Percentiles rank a stretch among this genome's conserved stretches.
Evolutionary conservation across 2,329 filamentous ascomycete species (phyloP).

Genomic region (Fusarium dlaminii): DNA sequence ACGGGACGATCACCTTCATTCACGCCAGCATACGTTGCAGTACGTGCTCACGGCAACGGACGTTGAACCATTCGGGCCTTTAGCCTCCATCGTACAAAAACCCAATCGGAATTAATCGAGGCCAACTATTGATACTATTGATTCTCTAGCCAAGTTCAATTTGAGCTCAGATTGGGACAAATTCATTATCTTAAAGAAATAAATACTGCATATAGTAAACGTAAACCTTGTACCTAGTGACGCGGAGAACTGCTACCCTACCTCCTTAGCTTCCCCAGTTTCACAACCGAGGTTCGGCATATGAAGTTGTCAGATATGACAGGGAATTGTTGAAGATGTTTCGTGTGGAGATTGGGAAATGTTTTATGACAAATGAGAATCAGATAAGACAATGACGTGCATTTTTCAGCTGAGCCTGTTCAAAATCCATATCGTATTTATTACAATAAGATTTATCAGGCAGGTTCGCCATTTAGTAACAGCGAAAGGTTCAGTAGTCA

Average conservation of each 20-base stretch:
- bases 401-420: not conserved
- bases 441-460: not conserved
- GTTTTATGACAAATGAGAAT: not conserved
- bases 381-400: not conserved
- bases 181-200: not conserved
- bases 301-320: not conserved
- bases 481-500: not conserved
- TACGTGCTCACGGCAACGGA: not conserved
- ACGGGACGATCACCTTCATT: not conserved
- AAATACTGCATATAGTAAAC: not conserved
- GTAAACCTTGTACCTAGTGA: not conserved
- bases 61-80: not conserved
- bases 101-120: not conserved
- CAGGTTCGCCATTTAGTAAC: not conserved
- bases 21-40: not conserved
- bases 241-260: not conserved
- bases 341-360: not conserved
- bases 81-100: not conserved
- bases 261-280: not conserved
- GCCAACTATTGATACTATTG: not conserved
- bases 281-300: not conserved
- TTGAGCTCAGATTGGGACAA: not conserved
- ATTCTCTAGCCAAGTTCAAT: not conserved
- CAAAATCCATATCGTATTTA: not conserved
- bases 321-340: not conserved